Evolutionary conservation across 345 rosid genomes (phyloP).

Genomic region (Populus euphratica): DNA sequence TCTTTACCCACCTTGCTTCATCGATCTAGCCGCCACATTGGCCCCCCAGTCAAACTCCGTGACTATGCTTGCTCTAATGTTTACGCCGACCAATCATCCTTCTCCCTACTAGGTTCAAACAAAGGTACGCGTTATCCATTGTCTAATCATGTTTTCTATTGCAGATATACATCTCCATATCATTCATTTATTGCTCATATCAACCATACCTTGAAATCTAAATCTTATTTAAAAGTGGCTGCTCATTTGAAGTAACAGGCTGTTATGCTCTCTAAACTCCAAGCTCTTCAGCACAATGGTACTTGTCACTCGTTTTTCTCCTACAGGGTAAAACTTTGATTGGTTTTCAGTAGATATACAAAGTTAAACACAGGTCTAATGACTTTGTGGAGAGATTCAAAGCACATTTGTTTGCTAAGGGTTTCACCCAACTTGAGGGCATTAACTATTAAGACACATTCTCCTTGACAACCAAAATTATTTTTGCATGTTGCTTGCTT

Average conservation of each 20-base stretch:
- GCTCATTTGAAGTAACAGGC: background rate
- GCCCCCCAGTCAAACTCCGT: no score
- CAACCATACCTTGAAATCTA: fast-evolving
- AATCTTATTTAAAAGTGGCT: no score
- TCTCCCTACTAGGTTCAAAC: no score
- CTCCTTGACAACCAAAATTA: background rate
- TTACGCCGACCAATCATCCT: no score
- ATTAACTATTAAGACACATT: background rate
- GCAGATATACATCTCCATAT: no score
- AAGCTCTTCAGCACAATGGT: background rate
- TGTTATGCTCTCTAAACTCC: fast-evolving
- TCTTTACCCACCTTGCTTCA: no score
- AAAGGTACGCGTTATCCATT: no score
- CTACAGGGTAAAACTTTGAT: fast-evolving
- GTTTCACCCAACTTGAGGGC: background rate
- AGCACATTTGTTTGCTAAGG: background rate
- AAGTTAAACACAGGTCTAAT: fast-evolving
- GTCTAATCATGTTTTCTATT: no score
- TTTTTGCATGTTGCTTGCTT: background rate
- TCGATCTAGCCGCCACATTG: no score
- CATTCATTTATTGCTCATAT: no score
- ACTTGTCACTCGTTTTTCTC: background rate
- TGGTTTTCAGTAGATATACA: background rate
- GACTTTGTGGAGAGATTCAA: background rate
- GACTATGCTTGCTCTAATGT: no score